Base-by-base conservation (phyloP, 2,329 filamentous ascomycete genomes). In the Iodosphaeria phyllophila region DNA sequence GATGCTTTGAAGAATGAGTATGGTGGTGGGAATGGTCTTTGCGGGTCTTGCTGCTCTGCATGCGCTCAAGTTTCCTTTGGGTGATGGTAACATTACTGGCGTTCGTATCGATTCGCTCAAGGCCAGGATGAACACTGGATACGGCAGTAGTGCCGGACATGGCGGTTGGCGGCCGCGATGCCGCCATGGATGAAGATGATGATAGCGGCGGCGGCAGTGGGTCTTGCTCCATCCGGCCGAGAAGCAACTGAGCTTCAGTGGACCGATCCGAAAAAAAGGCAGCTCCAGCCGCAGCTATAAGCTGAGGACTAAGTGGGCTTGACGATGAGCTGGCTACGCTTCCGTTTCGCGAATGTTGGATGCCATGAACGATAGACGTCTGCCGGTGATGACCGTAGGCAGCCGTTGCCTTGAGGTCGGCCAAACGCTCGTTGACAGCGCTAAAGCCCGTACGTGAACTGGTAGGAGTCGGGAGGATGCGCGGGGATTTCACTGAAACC, bases 351-450 rank as follows among this genome's bases (percentile, higher is more conserved):
- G 68, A 68, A 66, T 98, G 89, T 48, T 92, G 84, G 37, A 92
- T 74, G 41, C 89, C 86, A 68, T 95, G 80, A 29, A 95, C 84
- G 39, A 95, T 93, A 24, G 86, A 95, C 1, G 86, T 92, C 54
- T 98, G 83, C 28, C 89, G 74, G 52, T 95, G 83, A 48, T 98
- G 84, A 30, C 79, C 80, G 58, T 95, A 72, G 13, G 56, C 42
- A 17, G 52, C 52, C 16, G 50, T 52, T 21, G 51, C 49, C 42
- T 70, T 72, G 23, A 54, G 57, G 35, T 72, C 67, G 30, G 60
- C 48, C n/a, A 56, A 43, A 35, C 63, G 57, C 37, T 68, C 64
- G 30, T 59, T 47, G 25, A 58, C 45, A 16, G 47, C 48, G 28
- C 46, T 52, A 14, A 57, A 38, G 20, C 40, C 49, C 15, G 48